Conservation (phyloP, 2,329 filamentous ascomycete genomes). For the Diaporthe vexans region DNA sequence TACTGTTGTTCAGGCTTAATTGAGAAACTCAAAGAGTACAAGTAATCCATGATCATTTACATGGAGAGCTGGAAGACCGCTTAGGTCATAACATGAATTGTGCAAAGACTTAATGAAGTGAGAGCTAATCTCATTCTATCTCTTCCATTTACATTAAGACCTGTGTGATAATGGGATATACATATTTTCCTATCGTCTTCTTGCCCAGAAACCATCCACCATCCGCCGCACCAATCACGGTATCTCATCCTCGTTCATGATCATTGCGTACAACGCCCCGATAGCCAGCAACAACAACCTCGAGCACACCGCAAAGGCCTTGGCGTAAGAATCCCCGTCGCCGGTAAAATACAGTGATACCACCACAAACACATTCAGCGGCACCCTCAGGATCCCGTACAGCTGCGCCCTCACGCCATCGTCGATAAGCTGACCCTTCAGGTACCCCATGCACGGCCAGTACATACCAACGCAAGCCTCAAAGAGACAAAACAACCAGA, state of each 20-base stretch:
- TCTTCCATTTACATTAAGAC: too few species aligned
- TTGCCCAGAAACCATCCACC: too few species aligned
- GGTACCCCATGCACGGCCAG: slow-evolving; percentile 65
- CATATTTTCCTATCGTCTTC: too few species aligned
- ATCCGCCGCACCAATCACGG: too few species aligned
- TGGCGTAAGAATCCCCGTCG: slow-evolving; percentile 46
- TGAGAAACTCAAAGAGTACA: too few species aligned
- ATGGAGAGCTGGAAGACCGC: too few species aligned
- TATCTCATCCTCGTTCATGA: slow-evolving; percentile 44
- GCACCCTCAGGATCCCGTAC: slow-evolving; percentile 68
- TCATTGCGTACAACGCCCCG: slow-evolving; percentile 47
- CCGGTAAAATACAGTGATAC: slow-evolving; percentile 58
- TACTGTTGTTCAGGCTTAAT: too few species aligned
- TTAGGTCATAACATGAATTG: too few species aligned
- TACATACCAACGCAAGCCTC: slow-evolving; percentile 70
- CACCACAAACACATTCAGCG: slow-evolving; percentile 71
- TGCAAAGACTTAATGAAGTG: too few species aligned
- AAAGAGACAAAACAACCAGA: slow-evolving; percentile 70
- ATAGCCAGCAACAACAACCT: slow-evolving; percentile 49
- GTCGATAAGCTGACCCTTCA: slow-evolving; percentile 66
- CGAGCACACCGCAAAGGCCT: slow-evolving; percentile 51
- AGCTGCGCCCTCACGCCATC: slow-evolving; percentile 66
- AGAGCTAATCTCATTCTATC: too few species aligned
- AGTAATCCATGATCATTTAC: too few species aligned
- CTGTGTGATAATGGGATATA: too few species aligned